Percentiles rank a stretch among this genome's conserved stretches.
These are phyloP conservation scores for Magnaporthiopsis incrustans DNA, from an alignment of 2,329 filamentous ascomycete species.

Conservation along the genomic window DNA sequence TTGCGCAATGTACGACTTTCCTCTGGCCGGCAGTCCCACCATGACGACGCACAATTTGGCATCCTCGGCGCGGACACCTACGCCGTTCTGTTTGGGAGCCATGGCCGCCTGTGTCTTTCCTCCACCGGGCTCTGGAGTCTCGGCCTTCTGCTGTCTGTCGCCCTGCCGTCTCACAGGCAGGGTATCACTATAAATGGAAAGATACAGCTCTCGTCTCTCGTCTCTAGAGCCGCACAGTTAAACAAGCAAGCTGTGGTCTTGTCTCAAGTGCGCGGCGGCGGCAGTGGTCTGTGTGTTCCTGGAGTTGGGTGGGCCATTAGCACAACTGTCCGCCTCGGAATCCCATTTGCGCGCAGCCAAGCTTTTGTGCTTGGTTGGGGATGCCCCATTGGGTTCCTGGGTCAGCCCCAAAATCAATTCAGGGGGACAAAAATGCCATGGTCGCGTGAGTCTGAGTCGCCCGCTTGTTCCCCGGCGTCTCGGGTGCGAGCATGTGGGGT, in stretches of 20 bases:
- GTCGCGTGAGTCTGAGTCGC: background rate
- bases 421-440: background rate
- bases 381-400: background rate
- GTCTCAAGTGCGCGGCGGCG: background rate
- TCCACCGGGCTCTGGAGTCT: background rate
- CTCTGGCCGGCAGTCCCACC: constrained; percentile 90
- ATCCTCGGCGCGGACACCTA: constrained; percentile 83
- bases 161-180: background rate
- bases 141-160: constrained; percentile 7
- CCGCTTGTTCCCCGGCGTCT: background rate
- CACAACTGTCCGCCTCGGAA: too few species aligned
- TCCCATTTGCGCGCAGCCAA: background rate
- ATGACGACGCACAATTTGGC: constrained; percentile 97
- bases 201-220: background rate
- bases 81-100: constrained; percentile 50
- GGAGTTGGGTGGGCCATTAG: background rate
- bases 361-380: background rate
- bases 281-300: background rate
- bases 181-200: background rate
- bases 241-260: background rate
- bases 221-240: background rate
- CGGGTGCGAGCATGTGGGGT: background rate
- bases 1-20: constrained; percentile 97
- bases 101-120: constrained; percentile 20
- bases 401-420: background rate